phyloP scores from a whole-genome alignment of 805 yeast genomes.

The Saccharomycopsis vini region DNA sequence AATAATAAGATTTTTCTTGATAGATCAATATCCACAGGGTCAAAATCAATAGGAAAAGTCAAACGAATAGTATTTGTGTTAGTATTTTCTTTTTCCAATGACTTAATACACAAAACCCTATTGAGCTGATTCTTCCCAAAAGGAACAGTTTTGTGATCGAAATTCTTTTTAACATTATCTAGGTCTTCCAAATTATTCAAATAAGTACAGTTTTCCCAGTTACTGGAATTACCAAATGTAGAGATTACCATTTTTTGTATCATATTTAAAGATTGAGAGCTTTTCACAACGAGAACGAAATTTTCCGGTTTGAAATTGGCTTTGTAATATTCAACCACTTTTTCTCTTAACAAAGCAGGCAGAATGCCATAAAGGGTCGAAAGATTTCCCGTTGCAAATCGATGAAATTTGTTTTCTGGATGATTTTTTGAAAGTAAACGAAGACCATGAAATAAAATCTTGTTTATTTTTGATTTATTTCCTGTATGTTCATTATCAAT shows the following conservation, averaged over 20 bases:
- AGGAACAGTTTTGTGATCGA: conserved; percentile 19
- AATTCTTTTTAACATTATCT: conserved; percentile 1
- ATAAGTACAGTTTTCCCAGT: too few species aligned
- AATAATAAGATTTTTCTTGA: conserved; percentile 23
- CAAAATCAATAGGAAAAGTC: conserved; percentile 33
- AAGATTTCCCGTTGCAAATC: conserved; percentile 58
- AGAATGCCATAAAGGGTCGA: conserved; percentile 37
- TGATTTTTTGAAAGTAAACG: conserved; percentile 37
- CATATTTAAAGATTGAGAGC: conserved; percentile 56
- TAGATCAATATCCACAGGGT: neutral
- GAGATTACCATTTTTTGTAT: conserved; percentile 42
- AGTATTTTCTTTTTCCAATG: conserved; percentile 16
- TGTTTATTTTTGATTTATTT: conserved; percentile 37
- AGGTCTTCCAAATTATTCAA: too few species aligned
- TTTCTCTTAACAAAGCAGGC: conserved; percentile 28
- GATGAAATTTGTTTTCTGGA: conserved; percentile 40
- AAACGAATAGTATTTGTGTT: conserved; percentile 31
- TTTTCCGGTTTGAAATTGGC: conserved; percentile 36
- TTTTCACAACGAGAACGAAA: conserved; percentile 51
- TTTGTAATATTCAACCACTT: conserved; percentile 33
- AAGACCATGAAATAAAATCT: conserved; percentile 50
- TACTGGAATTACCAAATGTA: conserved; percentile 14
- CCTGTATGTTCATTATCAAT: conserved; percentile 58
- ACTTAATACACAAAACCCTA: conserved; percentile 32
- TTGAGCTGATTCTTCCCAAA: conserved; percentile 22